Base-by-base conservation (phyloP, 2,329 filamentous ascomycete species). In the Monosporascus cannonballus region DNA sequence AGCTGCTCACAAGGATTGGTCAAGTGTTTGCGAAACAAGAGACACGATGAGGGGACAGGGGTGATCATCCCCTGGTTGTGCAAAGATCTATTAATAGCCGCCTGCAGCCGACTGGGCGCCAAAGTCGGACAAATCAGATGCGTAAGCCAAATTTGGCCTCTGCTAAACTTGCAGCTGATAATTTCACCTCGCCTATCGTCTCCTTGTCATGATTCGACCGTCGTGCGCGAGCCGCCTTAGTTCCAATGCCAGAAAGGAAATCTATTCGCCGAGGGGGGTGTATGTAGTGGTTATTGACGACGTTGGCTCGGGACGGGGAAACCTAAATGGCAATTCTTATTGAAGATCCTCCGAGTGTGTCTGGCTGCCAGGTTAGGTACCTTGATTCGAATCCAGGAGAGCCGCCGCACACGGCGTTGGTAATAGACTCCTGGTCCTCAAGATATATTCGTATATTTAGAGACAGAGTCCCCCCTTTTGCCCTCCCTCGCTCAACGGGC, bases 11-110 rank as follows among this genome's bases (percentile, higher is more conserved):
- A 51, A 63, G 61, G 58, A 45, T 54, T 53, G 53, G 58, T 46
- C 42, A 46, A 46, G 42, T 61, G 62, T 66, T 64, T 66, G 62
- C 63, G 62, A 64, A 63, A 65, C 63, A 56, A 64, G 61, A 62
- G 58, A 54, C 48, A 56, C 36, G 52, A 52, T 52, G 54, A 55
- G 49, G 56, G 56, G 56, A 54, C 57, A 46, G 48, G 49, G 34
- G 30, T 46, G 20, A 24, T 8, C 6, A 15, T 17, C 8, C 22
- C 30, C 9, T 30, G 15, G 42, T 15, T 14, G 22, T n/a, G 24
- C 22, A n/a, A 17, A 46, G 44, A 57, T 57, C 63, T 66, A 66
- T 61, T 61, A 62, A 64, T 66, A 66, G 61, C 34, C 50, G 6
- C 24, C 24, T 38, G 36, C 38, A 41, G n/a, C 54, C 50, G 53